These are phyloP conservation scores for Potentilla sterilis DNA, from an alignment of 306 rosid species.

Conservation along the genomic window DNA sequence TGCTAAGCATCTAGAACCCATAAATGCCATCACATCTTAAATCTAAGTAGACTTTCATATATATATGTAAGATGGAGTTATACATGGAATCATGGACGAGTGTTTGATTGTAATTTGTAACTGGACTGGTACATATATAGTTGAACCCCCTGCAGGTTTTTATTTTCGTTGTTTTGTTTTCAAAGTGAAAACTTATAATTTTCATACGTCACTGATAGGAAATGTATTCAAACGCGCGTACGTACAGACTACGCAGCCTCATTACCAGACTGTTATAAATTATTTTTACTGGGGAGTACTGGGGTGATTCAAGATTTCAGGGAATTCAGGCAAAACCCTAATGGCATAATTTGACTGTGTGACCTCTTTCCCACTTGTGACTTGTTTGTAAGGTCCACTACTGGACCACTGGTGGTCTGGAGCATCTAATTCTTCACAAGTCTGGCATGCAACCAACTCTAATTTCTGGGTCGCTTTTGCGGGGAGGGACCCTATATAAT, in stretches of 20 bases:
- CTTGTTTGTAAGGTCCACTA: background rate
- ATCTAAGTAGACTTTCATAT: background rate
- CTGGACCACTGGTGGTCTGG: background rate
- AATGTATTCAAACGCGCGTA: background rate
- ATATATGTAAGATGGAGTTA: background rate
- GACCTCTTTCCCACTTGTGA: background rate
- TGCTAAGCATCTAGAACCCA: background rate
- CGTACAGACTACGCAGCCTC: background rate
- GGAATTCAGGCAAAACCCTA: background rate
- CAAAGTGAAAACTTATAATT: background rate
- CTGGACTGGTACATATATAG: too few relatives aligned
- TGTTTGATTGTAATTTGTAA: too few relatives aligned
- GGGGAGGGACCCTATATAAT: constrained; percentile 17
- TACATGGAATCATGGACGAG: too few relatives aligned
- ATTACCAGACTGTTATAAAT: background rate
- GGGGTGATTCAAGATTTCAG: background rate
- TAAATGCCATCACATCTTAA: too few relatives aligned
- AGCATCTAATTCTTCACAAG: constrained; percentile 11
- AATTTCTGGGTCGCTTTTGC: background rate
- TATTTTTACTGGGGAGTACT: background rate
- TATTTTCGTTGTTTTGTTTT: background rate
- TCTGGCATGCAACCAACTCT: constrained; percentile 3
- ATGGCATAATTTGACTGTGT: background rate
- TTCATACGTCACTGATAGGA: background rate
- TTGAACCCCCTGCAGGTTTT: background rate